These are phyloP conservation scores for Setomelanomma holmii DNA, from an alignment of 2,329 filamentous ascomycete species.

Conservation along the genomic window DNA sequence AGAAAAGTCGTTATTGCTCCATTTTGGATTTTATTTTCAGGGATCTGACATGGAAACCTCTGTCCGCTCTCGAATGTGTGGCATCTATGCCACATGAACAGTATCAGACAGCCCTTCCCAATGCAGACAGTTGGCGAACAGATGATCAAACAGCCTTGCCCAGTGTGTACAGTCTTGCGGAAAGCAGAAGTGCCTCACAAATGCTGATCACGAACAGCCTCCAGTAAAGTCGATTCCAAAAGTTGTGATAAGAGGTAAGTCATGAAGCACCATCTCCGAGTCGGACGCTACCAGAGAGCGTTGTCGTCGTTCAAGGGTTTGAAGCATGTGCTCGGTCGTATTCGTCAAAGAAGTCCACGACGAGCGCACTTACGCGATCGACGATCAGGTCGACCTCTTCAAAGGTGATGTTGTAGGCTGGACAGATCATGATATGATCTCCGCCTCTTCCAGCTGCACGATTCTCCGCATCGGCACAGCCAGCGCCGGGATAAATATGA, in stretches of 20 bases:
- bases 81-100: neutral
- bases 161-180: neutral
- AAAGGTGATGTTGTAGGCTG: slow-evolving; percentile 69
- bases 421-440: slow-evolving; percentile 74
- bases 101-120: slow-evolving; percentile 1
- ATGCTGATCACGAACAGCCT: slow-evolving; percentile 3
- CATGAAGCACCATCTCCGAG: neutral
- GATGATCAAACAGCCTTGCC: neutral
- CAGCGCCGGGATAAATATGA: slow-evolving; percentile 68
- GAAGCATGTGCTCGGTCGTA: neutral
- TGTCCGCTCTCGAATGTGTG: neutral
- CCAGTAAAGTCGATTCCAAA: neutral
- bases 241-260: neutral
- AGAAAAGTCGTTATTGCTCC: neutral
- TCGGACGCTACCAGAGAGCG: neutral
- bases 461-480: slow-evolving; percentile 59
- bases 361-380: slow-evolving; percentile 57
- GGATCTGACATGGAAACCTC: neutral
- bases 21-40: neutral
- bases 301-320: neutral
- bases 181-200: slow-evolving; percentile 4
- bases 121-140: neutral
- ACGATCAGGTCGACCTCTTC: slow-evolving; percentile 65
- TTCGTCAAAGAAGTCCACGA: slow-evolving; percentile 56
- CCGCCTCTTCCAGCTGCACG: slow-evolving; percentile 54